Evolutionary conservation across 495 filamentous ascomycete genomes (phyloP).

Genomic region (Hypoxylon fragiforme): DNA sequence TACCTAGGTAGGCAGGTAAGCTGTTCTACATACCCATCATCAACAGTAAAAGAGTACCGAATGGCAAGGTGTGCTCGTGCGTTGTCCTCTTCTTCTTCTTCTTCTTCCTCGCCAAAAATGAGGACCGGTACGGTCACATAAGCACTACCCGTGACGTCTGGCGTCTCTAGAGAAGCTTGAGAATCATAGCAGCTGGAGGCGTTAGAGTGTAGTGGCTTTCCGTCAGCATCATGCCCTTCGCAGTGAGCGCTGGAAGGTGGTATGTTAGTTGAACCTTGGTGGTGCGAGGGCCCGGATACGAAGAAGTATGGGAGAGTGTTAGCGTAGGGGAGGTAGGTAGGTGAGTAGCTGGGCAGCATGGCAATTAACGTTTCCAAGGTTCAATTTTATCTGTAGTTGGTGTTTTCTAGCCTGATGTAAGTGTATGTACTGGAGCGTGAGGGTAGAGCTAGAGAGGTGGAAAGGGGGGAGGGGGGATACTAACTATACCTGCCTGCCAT

Average conservation of each 20-base stretch:
- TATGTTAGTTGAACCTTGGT: background rate
- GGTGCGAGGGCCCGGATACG: background rate
- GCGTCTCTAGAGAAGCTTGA: too few species aligned
- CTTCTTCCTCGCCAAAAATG: too few species aligned
- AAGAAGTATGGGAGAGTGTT: constrained; percentile 2
- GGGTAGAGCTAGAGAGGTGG: background rate
- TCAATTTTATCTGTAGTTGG: too few species aligned
- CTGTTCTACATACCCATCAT: constrained; percentile 14
- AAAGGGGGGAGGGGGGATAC: background rate
- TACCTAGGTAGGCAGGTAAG: too few species aligned
- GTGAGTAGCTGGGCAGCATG: too few species aligned
- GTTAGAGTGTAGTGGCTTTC: constrained; percentile 3
- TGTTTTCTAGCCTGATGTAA: too few species aligned
- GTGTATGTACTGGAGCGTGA: too few species aligned
- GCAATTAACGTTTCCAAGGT: too few species aligned
- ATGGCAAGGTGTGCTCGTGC: constrained; percentile 5
- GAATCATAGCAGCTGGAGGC: background rate
- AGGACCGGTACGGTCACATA: too few species aligned
- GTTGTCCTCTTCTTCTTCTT: background rate
- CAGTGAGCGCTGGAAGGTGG: constrained; percentile 9
- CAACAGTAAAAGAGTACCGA: background rate
- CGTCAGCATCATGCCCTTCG: constrained; percentile 1
- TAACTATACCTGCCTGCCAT: constrained; percentile 2
- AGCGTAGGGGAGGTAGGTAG: background rate
- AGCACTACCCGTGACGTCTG: too few species aligned